Percentiles rank a stretch among this genome's conserved stretches.
phyloP scores from a whole-genome alignment of 2,329 filamentous ascomycete genomes.

The Pseudogymnoascus sp. region DNA sequence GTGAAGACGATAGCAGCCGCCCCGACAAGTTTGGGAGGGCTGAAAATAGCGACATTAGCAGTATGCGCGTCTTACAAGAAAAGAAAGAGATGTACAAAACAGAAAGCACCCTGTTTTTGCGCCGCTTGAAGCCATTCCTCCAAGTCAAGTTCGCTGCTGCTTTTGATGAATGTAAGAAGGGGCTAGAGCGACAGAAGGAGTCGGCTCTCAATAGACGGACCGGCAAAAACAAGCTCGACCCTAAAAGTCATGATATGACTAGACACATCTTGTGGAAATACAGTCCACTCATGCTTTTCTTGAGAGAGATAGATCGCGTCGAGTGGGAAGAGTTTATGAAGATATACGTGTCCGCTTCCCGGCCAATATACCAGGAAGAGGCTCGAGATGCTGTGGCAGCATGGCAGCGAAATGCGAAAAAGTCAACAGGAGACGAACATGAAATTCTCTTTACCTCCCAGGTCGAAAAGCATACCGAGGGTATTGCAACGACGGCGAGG shows the following conservation, averaged over 20 bases:
- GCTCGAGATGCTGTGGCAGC: slow-evolving; percentile 68
- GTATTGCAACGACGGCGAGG: slow-evolving; percentile 65
- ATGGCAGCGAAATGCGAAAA: slow-evolving; percentile 74
- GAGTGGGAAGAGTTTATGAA: slow-evolving; percentile 77
- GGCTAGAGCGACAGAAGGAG: slow-evolving; percentile 41
- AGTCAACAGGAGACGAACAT: slow-evolving; percentile 66
- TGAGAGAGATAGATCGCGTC: slow-evolving; percentile 70
- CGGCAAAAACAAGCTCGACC: slow-evolving; percentile 56
- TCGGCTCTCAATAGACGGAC: slow-evolving; percentile 42
- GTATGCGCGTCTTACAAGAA: slow-evolving; percentile 90
- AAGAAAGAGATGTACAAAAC: slow-evolving; percentile 84
- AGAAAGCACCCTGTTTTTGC: slow-evolving; percentile 69
- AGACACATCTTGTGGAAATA: slow-evolving; percentile 78
- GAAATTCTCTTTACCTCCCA: slow-evolving; percentile 84
- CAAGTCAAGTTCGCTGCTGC: slow-evolving; percentile 70
- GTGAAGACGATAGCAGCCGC: slow-evolving; percentile 27
- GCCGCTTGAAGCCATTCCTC: slow-evolving; percentile 74
- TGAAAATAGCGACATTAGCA: slow-evolving; percentile 48
- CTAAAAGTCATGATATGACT: slow-evolving; percentile 61
- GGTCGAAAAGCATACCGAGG: slow-evolving; percentile 76
- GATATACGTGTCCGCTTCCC: slow-evolving; percentile 70
- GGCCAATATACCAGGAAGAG: slow-evolving; percentile 70
- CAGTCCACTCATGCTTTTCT: slow-evolving; percentile 77
- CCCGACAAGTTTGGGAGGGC: slow-evolving; percentile 34
- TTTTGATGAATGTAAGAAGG: slow-evolving; percentile 59